Evolutionary conservation across 495 filamentous ascomycete genomes (phyloP).

Genomic region (Ramalina peruviana): DNA sequence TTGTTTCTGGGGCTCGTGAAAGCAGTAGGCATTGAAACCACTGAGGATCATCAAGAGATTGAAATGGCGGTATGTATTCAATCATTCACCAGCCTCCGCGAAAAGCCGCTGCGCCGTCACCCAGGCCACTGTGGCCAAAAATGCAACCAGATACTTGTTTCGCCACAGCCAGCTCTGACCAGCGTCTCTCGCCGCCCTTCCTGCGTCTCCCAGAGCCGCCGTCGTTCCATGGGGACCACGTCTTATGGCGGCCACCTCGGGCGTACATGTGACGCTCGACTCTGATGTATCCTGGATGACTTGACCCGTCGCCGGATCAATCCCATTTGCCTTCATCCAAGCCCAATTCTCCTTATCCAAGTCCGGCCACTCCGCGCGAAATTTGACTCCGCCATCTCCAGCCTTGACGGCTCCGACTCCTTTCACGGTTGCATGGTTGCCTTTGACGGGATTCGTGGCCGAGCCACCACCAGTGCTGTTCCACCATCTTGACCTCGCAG

Average conservation of each 20-base stretch:
- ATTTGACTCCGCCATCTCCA: slow-evolving; percentile 86
- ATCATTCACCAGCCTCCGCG: not conserved
- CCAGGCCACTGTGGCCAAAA: not conserved
- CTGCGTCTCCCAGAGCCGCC: slow-evolving; percentile 61
- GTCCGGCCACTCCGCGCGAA: slow-evolving; percentile 79
- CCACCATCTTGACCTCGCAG: slow-evolving; percentile 82
- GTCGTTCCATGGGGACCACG: slow-evolving; percentile 53
- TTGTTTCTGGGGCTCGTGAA: too few species aligned
- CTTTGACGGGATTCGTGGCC: slow-evolving; percentile 34
- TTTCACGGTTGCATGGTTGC: slow-evolving; percentile 30
- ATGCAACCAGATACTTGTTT: slow-evolving; percentile 58
- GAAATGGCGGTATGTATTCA: not conserved
- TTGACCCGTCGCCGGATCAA: slow-evolving; percentile 67
- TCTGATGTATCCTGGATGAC: slow-evolving; percentile 26
- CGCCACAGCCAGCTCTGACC: slow-evolving; percentile 67
- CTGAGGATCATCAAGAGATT: too few species aligned
- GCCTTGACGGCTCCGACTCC: slow-evolving; percentile 59
- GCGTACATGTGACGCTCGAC: slow-evolving; percentile 29
- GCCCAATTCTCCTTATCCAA: slow-evolving; percentile 82
- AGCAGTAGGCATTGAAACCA: too few species aligned
- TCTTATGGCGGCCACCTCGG: slow-evolving; percentile 53
- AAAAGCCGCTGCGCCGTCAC: not conserved
- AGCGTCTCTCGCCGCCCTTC: slow-evolving; percentile 62
- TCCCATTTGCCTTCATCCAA: slow-evolving; percentile 73
- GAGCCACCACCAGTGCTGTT: slow-evolving; percentile 93